Evolutionary conservation across 371 early-diverging fungal species (phyloP), one percentile per base, ranked within the genome.

Genomic region (Mucor plumbeus): DNA sequence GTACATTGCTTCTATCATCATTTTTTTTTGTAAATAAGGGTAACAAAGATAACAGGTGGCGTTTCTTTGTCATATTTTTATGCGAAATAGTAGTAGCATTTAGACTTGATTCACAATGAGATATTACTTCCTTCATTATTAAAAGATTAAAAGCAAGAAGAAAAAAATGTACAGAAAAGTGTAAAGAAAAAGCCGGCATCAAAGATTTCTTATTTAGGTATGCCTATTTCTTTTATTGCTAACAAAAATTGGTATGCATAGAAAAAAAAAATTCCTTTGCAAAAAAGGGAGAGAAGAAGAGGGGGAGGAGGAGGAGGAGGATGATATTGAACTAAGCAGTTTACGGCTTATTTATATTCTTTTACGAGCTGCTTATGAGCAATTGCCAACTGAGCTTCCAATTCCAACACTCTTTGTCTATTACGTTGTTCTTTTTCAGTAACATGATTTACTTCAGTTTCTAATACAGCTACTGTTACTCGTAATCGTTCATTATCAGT

Each of bases 311-410:
- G 26, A 3, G 26, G 26, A 3, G 26, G 26, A 26, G 1, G 26
- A 26, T 26, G 26, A 26, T 26, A 26, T 26, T 26, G 26, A 26
- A 26, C 53, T 53, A 33, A 31, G 53, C 53, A 53, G 10, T 53
- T 31, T 53, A 53, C 21, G 31, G 11, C 21, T 44, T 17, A 44
- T 55, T 55, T 7, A 40, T 43, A 56, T 11, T 43, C 64, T 31
- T 54, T 31, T 19, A 73, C 59, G 0, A 73, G 41, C n/a, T 50
- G 53, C 26, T 54, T 55, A 31, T 71, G 74, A 33, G 58, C 64
- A 63, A 87, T 85, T 33, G 79, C 78, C 47, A 93, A 79, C 71
- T 91, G 88, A 7, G 70, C 76, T 78, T 92, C 92, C 36, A 93
- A 82, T 44, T 77, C 79, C 33, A 70, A 72, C 55, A 93, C 87